Evolutionary conservation across 1,139 yeast genomes (phyloP).

Genomic region (Hanseniaspora sp.): DNA sequence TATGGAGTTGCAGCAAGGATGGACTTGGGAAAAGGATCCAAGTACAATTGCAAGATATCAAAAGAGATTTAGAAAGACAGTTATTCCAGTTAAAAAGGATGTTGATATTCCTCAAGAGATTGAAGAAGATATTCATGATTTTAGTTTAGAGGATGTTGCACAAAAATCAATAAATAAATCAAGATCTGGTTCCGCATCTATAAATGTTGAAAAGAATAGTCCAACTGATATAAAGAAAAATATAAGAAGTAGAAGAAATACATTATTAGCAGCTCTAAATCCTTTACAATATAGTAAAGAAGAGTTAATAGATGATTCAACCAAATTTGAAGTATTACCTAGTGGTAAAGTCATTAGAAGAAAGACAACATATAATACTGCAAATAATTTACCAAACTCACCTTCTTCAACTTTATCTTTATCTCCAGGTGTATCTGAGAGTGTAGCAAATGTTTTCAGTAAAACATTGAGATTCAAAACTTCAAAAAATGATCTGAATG

Average conservation of each 20-base stretch:
- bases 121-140: no score
- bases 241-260: slow-evolving; percentile 11
- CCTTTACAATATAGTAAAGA: slow-evolving; percentile 5
- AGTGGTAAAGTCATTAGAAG: slow-evolving; percentile 53
- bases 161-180: background rate
- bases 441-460: slow-evolving; percentile 26
- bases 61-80: slow-evolving; percentile 19
- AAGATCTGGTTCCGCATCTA: background rate
- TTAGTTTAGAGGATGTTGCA: slow-evolving; percentile 24
- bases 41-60: slow-evolving; percentile 25
- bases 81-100: no score
- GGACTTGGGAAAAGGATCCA: slow-evolving; percentile 47
- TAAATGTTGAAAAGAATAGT: background rate
- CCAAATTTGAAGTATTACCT: slow-evolving; percentile 47
- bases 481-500: slow-evolving; percentile 28
- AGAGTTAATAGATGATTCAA: slow-evolving; percentile 19
- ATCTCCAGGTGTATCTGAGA: background rate
- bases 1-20: slow-evolving; percentile 65
- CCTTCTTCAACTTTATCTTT: background rate
- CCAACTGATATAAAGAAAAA: background rate
- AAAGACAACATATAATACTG: slow-evolving; percentile 22
- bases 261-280: background rate
- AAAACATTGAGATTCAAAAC: slow-evolving; percentile 31
- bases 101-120: no score
- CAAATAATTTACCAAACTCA: background rate